Conservation (phyloP, 805 yeast species). For the Kuraishia piskuri region DNA sequence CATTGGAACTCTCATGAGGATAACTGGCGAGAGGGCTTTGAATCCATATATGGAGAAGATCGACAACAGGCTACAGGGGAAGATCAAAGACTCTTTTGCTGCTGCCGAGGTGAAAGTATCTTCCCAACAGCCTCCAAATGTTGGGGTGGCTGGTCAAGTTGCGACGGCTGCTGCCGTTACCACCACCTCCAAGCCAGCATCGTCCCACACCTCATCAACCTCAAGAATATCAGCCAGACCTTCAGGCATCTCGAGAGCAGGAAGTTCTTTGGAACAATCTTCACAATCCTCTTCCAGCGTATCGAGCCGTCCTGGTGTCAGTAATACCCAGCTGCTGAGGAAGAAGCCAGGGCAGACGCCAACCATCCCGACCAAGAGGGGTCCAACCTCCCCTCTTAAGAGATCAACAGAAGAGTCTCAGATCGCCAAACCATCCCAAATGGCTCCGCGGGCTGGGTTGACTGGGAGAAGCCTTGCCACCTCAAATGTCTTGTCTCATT, state of each 20-base stretch:
- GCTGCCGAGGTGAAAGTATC: constrained; percentile 43
- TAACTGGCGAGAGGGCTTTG: constrained; percentile 68
- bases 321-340: constrained; percentile 3
- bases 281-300: not conserved
- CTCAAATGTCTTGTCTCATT: not conserved
- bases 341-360: constrained; percentile 4
- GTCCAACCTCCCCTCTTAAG: constrained; percentile 64
- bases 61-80: constrained; percentile 59
- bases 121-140: not conserved
- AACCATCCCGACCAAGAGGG: constrained; percentile 36
- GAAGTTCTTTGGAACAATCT: not conserved
- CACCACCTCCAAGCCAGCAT: constrained; percentile 3
- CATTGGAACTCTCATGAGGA: constrained; percentile 75
- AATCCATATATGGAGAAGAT: constrained; percentile 53
- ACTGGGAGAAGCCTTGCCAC: constrained; percentile 1
- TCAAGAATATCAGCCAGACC: not conserved
- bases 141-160: too few species aligned
- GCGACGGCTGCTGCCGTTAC: not conserved
- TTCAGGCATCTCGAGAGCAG: not conserved
- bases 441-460: not conserved
- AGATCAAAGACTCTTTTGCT: constrained; percentile 53
- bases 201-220: not conserved
- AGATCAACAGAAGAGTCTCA: constrained; percentile 13
- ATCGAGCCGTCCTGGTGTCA: not conserved
- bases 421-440: not conserved